These are phyloP conservation scores for Symbiodinium natans DNA, from an alignment of 73 alveolate species.

Conservation along the genomic window DNA sequence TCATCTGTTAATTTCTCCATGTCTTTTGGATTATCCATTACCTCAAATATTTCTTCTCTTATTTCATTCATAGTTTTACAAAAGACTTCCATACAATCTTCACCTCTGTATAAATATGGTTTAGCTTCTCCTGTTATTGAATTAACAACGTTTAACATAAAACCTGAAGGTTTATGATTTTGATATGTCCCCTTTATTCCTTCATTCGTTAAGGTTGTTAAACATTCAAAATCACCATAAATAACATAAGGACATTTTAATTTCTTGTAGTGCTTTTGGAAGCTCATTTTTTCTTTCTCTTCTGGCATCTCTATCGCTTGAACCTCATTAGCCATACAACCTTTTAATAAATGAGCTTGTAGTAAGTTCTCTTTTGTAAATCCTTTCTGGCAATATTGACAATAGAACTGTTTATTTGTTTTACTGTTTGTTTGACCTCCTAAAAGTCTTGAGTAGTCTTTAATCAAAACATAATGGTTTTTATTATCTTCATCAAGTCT, in stretches of 20 bases:
- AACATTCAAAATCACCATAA: slow-evolving; percentile 14
- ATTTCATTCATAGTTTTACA: background rate
- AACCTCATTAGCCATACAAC: slow-evolving; percentile 38
- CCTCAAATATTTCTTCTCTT: background rate
- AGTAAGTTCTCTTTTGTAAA: background rate
- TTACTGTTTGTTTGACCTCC: background rate
- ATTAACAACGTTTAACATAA: background rate
- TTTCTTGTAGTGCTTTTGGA: background rate
- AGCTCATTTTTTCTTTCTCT: background rate
- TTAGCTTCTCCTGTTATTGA: background rate
- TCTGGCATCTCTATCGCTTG: too few species aligned
- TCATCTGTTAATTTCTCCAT: too few species aligned
- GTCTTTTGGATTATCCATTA: too few species aligned
- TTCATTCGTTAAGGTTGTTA: background rate
- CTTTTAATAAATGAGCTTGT: background rate
- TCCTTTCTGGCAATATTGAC: slow-evolving; percentile 19
- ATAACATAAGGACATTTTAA: slow-evolving; percentile 21
- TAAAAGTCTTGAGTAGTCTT: background rate
- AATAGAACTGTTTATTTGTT: background rate
- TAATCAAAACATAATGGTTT: background rate
- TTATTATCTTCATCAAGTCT: background rate
- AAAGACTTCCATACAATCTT: background rate
- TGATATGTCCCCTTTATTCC: background rate
- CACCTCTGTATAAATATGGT: background rate
- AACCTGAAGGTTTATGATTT: background rate